These are phyloP conservation scores for Nigrospora sphaerica DNA, from an alignment of 2,329 filamentous ascomycete species.

Conservation along the genomic window DNA sequence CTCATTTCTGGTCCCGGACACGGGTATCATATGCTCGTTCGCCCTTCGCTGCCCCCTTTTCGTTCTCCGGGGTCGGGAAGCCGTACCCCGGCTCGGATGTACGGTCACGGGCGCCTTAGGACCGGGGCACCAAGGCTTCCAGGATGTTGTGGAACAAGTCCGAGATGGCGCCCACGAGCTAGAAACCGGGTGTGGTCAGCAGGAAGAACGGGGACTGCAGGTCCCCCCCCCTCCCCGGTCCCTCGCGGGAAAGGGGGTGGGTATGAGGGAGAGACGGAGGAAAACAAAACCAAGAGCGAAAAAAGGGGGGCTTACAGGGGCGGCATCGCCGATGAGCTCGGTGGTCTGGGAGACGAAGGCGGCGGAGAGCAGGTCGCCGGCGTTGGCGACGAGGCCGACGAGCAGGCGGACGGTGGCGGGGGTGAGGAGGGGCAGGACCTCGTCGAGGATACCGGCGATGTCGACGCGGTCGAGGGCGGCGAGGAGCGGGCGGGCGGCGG, in stretches of 20 bases:
- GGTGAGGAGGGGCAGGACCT: constrained; percentile 31
- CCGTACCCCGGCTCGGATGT: too few relatives aligned
- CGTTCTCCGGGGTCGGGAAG: too few relatives aligned
- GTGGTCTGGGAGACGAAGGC: constrained; percentile 33
- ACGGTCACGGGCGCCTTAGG: too few relatives aligned
- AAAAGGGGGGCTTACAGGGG: constrained; percentile 25
- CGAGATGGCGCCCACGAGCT: constrained; percentile 20
- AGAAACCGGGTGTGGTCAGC: neutral
- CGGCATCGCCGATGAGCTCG: constrained; percentile 34
- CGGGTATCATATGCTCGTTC: too few relatives aligned
- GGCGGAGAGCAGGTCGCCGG: constrained; percentile 26
- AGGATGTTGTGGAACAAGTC: constrained; percentile 21
- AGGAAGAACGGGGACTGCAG: neutral
- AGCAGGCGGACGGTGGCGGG: constrained; percentile 28
- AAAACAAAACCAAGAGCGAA: neutral
- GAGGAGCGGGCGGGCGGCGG: constrained; percentile 27
- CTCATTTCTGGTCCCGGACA: too few relatives aligned
- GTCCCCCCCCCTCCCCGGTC: too few relatives aligned
- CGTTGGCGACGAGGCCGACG: constrained; percentile 28
- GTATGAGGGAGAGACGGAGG: neutral
- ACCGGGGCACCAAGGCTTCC: constrained; percentile 11
- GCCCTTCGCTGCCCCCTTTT: too few relatives aligned
- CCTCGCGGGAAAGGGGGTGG: neutral
- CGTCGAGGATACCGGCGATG: constrained; percentile 25
- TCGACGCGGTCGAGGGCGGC: constrained; percentile 29